Conservation (phyloP, 768 basidiomycete species). For the Paxillus involutus region DNA sequence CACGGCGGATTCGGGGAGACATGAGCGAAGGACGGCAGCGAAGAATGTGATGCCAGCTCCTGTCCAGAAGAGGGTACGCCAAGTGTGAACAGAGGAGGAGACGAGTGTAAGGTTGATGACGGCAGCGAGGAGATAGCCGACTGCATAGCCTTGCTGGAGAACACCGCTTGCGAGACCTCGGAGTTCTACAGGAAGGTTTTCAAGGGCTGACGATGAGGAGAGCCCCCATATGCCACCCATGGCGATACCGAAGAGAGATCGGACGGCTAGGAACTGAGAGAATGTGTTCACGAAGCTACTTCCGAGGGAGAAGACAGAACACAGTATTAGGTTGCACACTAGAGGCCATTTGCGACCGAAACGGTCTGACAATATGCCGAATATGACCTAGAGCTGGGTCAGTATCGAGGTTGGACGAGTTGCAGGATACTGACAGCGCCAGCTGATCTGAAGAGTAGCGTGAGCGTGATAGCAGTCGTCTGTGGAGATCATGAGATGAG, state of each 20-base stretch:
- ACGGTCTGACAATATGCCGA: slow-evolving; percentile 84
- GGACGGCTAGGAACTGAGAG: slow-evolving; percentile 74
- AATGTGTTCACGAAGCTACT: slow-evolving; percentile 81
- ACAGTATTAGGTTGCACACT: slow-evolving; percentile 69
- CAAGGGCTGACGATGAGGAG: slow-evolving; percentile 77
- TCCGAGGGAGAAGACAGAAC: slow-evolving; percentile 72
- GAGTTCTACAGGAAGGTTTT: slow-evolving; percentile 83
- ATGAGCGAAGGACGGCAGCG: slow-evolving; percentile 62
- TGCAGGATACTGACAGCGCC: slow-evolving; percentile 52
- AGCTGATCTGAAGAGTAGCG: slow-evolving; percentile 84
- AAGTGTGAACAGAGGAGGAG: slow-evolving; percentile 35
- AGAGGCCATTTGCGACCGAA: slow-evolving; percentile 95
- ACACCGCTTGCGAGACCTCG: slow-evolving; percentile 86
- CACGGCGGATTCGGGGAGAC: slow-evolving; percentile 75
- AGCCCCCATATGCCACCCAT: slow-evolving; percentile 94
- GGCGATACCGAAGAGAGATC: slow-evolving; percentile 81
- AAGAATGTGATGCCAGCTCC: slow-evolving; percentile 68
- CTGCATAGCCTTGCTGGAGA: slow-evolving; percentile 87
- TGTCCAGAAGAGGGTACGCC: slow-evolving; percentile 85
- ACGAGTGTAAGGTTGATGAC: slow-evolving; percentile 75
- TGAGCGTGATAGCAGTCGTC: slow-evolving; percentile 87
- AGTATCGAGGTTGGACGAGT: background rate
- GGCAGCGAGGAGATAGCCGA: slow-evolving; percentile 83
- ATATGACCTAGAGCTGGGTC: slow-evolving; percentile 46
- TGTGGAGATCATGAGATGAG: slow-evolving; percentile 12